These are phyloP conservation scores for Nannochloropsis gaditana DNA, from an alignment of 108 stramenopile genomes.

Conservation along the genomic window DNA sequence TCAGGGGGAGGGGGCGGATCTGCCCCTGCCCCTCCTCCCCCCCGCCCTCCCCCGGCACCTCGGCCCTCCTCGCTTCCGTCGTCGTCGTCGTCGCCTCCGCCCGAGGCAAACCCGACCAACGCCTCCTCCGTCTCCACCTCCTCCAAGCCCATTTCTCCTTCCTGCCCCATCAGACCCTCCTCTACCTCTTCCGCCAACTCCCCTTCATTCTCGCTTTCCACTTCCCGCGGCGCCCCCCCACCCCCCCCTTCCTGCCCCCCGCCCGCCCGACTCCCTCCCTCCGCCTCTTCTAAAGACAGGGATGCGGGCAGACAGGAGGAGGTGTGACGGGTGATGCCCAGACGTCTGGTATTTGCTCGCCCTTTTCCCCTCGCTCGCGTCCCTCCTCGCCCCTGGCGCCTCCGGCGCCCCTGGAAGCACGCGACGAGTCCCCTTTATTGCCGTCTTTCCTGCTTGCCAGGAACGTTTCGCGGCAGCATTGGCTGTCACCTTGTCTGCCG, in stretches of 20 bases:
- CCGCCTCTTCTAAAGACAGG: no score
- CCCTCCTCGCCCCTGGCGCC: no score
- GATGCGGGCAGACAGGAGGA: no score
- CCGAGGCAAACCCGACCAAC: not conserved
- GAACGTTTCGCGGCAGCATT: no score
- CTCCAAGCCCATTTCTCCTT: not conserved
- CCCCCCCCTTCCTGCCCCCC: not conserved
- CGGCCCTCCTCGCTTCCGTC: not conserved
- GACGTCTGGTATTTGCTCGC: no score
- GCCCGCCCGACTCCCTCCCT: no score
- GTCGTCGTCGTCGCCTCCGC: not conserved
- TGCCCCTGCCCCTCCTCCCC: not conserved
- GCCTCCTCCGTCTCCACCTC: not conserved
- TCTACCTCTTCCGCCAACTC: conserved; percentile 5
- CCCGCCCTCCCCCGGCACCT: not conserved
- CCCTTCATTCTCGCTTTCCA: not conserved
- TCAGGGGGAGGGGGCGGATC: not conserved
- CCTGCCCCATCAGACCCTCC: not conserved
- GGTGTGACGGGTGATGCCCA: no score
- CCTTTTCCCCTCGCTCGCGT: no score
- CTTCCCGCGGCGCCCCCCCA: not conserved
- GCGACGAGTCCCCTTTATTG: no score
- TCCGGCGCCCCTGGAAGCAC: no score
- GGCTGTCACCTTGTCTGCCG: no score
- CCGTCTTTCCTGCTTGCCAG: no score